These are phyloP conservation scores for Trichoderma sp. DNA, from an alignment of 2,329 filamentous ascomycete genomes.

Conservation along the genomic window DNA sequence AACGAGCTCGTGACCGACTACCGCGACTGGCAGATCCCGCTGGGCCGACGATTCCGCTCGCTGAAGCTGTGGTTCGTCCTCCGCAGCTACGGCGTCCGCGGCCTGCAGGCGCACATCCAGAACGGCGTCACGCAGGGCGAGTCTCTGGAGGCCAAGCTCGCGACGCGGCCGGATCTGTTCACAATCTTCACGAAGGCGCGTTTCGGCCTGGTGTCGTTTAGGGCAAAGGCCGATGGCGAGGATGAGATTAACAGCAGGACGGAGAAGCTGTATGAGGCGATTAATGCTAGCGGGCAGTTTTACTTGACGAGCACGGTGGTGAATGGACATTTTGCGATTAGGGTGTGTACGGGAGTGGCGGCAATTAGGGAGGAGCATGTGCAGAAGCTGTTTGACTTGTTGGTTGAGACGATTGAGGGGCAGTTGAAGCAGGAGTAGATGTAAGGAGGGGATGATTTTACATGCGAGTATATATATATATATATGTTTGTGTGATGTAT, in stretches of 20 bases:
- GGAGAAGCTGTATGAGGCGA: conserved; percentile 68
- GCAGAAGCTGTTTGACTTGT: conserved; percentile 66
- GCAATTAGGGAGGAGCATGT: conserved; percentile 69
- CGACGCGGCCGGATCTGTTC: conserved; percentile 65
- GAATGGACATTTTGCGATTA: conserved; percentile 70
- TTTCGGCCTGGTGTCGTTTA: conserved; percentile 78
- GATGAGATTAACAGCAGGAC: conserved; percentile 65
- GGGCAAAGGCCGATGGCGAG: conserved; percentile 45
- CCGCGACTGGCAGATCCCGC: conserved; percentile 94
- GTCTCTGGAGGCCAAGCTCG: conserved; percentile 61
- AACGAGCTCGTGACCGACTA: conserved; percentile 88
- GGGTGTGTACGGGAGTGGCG: conserved; percentile 72
- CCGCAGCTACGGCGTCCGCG: conserved; percentile 73
- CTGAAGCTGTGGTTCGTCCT: conserved; percentile 96
- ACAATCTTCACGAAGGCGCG: conserved; percentile 68
- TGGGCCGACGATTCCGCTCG: conserved; percentile 81
- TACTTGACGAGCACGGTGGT: conserved; percentile 79
- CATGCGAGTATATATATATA: not conserved
- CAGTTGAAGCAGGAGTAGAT: conserved; percentile 30
- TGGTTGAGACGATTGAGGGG: conserved; percentile 63
- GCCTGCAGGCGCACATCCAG: conserved; percentile 70
- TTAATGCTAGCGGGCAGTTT: conserved; percentile 73
- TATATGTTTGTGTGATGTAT: not conserved
- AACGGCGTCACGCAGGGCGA: conserved; percentile 68
- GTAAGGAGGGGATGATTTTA: not conserved